These are phyloP conservation scores for Schwanniomyces yamadae DNA, from an alignment of 805 yeast genomes.

Conservation along the genomic window DNA sequence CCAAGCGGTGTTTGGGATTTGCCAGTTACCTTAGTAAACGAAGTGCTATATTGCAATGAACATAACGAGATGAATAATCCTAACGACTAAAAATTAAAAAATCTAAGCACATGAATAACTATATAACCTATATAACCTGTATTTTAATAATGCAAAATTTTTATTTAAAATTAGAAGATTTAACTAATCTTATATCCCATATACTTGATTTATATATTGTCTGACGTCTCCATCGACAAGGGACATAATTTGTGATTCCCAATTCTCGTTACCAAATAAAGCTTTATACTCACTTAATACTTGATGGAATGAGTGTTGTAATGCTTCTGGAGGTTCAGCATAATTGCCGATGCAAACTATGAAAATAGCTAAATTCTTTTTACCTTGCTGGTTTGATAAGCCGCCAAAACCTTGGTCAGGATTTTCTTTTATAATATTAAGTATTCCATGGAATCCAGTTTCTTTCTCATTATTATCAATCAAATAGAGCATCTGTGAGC, in stretches of 20 bases:
- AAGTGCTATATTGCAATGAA: constrained; percentile 49
- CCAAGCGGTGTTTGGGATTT: constrained; percentile 88
- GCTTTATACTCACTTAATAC: constrained; percentile 45
- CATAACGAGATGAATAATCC: constrained; percentile 4
- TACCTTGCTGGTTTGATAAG: constrained; percentile 43
- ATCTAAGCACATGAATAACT: background rate
- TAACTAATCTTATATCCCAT: constrained; percentile 18
- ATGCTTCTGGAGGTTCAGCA: constrained; percentile 46
- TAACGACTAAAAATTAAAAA: background rate
- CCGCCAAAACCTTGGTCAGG: constrained; percentile 61
- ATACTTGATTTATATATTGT: constrained; percentile 16
- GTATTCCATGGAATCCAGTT: constrained; percentile 81
- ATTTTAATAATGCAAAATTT: too few relatives aligned
- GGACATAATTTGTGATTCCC: constrained; percentile 30
- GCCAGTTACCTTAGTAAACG: constrained; percentile 69
- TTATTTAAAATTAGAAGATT: too few relatives aligned
- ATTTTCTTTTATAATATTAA: constrained; percentile 60
- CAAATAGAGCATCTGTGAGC: constrained; percentile 60
- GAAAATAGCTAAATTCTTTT: constrained; percentile 50
- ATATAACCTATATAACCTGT: constrained; percentile 4
- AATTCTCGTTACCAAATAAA: constrained; percentile 44
- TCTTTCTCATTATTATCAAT: constrained; percentile 88
- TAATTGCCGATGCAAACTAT: constrained; percentile 60
- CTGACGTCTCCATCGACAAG: constrained; percentile 32
- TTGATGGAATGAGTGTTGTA: constrained; percentile 45